Base-by-base conservation (phyloP, 805 yeast genomes). In the Metschnikowia rubicola region DNA sequence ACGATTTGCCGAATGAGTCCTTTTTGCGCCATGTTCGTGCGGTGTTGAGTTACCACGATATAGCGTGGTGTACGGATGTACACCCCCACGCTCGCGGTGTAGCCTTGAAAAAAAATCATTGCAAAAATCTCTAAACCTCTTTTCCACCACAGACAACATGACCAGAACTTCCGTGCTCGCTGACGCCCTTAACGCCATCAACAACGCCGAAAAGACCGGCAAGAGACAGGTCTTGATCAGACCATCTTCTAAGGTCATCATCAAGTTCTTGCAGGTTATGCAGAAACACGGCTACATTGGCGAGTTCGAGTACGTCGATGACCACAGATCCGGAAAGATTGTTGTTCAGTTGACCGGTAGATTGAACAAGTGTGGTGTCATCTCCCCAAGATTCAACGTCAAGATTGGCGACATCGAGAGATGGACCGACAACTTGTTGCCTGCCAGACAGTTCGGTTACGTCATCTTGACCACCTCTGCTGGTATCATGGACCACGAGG, bases 401-500 rank as follows among this genome's bases (percentile, higher is more conserved):
- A 88, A 89, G 80, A 84, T 92, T 61, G 85, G 77, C 72, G 97
- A 91, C 75, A 86, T 91, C 63, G 98, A 91, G 81, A 91, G 88
- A 80, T 91, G 98, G 98, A 89, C 96, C 66, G 96, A 85, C 76
- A 89, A 91, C 88, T 85, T 91, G 73, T 82, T 91, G 71, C 98
- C 98, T 75, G 96, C 98, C 62, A 89, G 98, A 86, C 98, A 91
- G 80, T 92, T 91, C 71, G 98, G 98, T 80, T 90, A 77, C 86
- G 91, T 91, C 71, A 88, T 91, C 78, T 84, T 91, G 74, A 92
- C 98, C 79, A 91, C 98, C 66, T 92, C 97, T 68, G 97, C 97
- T 67, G 98, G 98, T 81, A 91, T 91, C 70, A 90, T 91, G 96
- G 97, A 92, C 84, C 98, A 91, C 83, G 97, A 92, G 83, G 97